A percentile compares a stretch with the other conserved stretches of the same genome.
Evolutionary conservation across 495 filamentous ascomycete species (phyloP).

Genomic region (Halenospora varia): DNA sequence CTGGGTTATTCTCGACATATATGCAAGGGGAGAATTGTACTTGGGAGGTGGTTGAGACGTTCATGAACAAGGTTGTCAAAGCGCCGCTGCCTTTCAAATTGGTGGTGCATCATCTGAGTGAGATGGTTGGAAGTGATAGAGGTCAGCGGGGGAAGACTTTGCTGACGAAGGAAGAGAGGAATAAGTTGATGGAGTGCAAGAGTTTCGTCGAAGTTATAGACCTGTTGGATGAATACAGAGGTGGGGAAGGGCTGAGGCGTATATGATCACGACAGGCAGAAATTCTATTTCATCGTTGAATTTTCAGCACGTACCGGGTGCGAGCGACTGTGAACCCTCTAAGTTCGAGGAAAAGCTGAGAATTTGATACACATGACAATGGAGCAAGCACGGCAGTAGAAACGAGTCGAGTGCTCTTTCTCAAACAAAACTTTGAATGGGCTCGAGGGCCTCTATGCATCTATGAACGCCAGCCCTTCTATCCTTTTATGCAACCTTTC

Average conservation of each 20-base stretch:
- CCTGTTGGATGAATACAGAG: conserved; percentile 49
- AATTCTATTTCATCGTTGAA: no score
- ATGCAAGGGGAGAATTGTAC: no score
- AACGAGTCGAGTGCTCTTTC: no score
- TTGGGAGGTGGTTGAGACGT: conserved; percentile 55
- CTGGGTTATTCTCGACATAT: conserved; percentile 54
- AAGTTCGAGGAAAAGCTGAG: no score
- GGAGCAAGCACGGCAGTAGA: no score
- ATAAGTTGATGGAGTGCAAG: conserved; percentile 38
- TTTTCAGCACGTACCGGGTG: no score
- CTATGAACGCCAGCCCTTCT: background rate
- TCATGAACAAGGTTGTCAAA: conserved; percentile 47
- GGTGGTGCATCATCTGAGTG: conserved; percentile 55
- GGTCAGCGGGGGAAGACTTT: conserved; percentile 35
- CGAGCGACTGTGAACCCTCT: no score
- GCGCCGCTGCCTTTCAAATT: conserved; percentile 55
- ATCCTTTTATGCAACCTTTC: background rate
- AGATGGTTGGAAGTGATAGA: conserved; percentile 55
- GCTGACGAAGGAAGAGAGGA: conserved; percentile 48
- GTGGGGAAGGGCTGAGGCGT: conserved; percentile 9
- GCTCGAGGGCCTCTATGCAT: background rate
- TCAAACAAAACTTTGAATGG: background rate
- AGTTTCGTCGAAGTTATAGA: conserved; percentile 57
- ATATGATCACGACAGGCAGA: no score
- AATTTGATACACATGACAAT: no score